phyloP scores from a whole-genome alignment of 2,329 filamentous ascomycete species.

The Annulohypoxylon truncatum region DNA sequence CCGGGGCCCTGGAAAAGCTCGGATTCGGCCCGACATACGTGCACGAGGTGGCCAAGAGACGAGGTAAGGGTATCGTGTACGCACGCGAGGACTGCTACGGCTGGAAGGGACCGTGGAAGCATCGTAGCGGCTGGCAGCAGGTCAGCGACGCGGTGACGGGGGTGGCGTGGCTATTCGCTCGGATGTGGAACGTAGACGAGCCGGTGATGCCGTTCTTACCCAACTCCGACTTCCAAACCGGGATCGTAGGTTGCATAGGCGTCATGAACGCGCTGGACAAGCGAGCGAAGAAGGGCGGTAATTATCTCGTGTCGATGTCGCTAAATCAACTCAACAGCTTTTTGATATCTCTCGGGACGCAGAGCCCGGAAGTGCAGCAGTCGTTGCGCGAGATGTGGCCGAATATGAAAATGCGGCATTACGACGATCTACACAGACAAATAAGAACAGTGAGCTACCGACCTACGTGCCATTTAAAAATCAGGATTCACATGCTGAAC shows the following conservation, averaged over 20 bases:
- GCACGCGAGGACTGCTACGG: constrained; percentile 54
- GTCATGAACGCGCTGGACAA: constrained; percentile 47
- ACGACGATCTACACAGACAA: constrained; percentile 50
- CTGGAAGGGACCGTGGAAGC: constrained; percentile 49
- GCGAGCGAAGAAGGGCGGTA: constrained; percentile 43
- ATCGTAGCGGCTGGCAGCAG: constrained; percentile 52
- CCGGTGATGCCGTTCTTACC: constrained; percentile 49
- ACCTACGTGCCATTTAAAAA: background rate
- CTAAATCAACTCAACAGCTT: constrained; percentile 50
- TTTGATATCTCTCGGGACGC: constrained; percentile 47
- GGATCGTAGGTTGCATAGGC: constrained; percentile 47
- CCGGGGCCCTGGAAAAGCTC: constrained; percentile 47
- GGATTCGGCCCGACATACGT: constrained; percentile 48
- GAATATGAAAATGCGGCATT: constrained; percentile 45
- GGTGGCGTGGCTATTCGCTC: constrained; percentile 47
- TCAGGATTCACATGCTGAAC: constrained; percentile 15
- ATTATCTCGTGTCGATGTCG: constrained; percentile 49
- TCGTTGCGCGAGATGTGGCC: constrained; percentile 45
- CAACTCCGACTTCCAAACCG: constrained; percentile 50
- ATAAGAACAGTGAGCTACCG: constrained; percentile 44
- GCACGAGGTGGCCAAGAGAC: constrained; percentile 42
- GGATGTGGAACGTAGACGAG: constrained; percentile 47
- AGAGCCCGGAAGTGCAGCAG: constrained; percentile 42
- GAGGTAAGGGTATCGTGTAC: constrained; percentile 49
- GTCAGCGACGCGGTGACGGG: constrained; percentile 48